A percentile compares a stretch with the other conserved stretches of the same genome.
Conservation (phyloP, 768 basidiomycete genomes). For the Suillus ampliporus region DNA sequence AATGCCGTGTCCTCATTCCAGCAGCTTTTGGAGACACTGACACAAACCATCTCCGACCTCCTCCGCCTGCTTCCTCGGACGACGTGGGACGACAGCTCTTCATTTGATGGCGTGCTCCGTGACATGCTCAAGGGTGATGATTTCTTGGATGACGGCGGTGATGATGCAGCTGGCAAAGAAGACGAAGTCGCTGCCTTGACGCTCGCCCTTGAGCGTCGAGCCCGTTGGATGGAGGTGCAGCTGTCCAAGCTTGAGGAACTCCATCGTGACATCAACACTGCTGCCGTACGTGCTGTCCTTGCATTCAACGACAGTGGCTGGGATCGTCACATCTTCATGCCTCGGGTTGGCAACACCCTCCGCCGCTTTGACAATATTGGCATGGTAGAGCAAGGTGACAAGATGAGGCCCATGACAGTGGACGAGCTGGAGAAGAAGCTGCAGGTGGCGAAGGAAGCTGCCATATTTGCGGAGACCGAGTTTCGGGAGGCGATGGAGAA, state of each 20-base stretch:
- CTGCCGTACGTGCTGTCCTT: slow-evolving; percentile 81
- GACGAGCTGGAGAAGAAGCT: slow-evolving; percentile 82
- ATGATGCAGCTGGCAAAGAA: slow-evolving; percentile 68
- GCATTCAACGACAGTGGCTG: slow-evolving; percentile 87
- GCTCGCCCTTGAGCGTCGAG: slow-evolving; percentile 84
- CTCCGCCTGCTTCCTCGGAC: slow-evolving; percentile 85
- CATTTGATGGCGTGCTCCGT: slow-evolving; percentile 82
- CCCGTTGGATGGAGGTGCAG: slow-evolving; percentile 93
- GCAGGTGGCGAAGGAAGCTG: slow-evolving; percentile 70
- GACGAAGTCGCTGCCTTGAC: slow-evolving; percentile 88
- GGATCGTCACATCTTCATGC: slow-evolving; percentile 73
- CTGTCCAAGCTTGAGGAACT: slow-evolving; percentile 87
- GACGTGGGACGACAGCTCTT: slow-evolving; percentile 90
- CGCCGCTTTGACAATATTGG: slow-evolving; percentile 73
- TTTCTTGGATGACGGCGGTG: slow-evolving; percentile 76
- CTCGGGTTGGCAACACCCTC: slow-evolving; percentile 71
- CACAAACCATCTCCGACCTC: slow-evolving; percentile 88
- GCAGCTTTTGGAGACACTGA: slow-evolving; percentile 85
- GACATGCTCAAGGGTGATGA: slow-evolving; percentile 92
- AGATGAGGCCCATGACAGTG: slow-evolving; percentile 57
- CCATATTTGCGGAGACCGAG: slow-evolving; percentile 74
- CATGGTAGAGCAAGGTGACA: slow-evolving; percentile 50
- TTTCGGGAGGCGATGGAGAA: slow-evolving; percentile 76
- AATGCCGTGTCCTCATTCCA: slow-evolving; percentile 91
- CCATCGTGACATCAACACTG: slow-evolving; percentile 89